Percentiles rank a stretch among this genome's conserved stretches.
phyloP scores from a whole-genome alignment of 1,284 basidiomycete species.

The Moniliella sp. region DNA sequence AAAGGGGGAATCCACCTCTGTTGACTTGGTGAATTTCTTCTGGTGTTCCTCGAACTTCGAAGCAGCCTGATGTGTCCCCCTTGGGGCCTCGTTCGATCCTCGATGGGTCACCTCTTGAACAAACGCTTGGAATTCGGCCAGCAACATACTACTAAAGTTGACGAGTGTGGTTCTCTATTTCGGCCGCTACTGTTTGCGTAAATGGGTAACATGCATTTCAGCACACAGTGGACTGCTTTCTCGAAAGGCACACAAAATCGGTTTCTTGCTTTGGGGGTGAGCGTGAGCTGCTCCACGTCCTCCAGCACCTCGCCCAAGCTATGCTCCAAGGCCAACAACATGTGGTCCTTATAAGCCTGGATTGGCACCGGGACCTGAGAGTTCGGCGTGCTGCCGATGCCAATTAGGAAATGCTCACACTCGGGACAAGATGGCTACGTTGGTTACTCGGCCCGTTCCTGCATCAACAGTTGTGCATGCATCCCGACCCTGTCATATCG shows the following conservation, averaged over 20 bases:
- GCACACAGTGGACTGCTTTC: too few species aligned
- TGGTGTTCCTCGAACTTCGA: slow-evolving; percentile 59
- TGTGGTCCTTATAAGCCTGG: too few species aligned
- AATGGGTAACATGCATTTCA: slow-evolving; percentile 41
- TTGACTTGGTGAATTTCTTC: slow-evolving; percentile 60
- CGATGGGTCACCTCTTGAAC: slow-evolving; percentile 41
- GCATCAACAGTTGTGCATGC: slow-evolving; percentile 23
- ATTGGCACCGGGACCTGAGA: too few species aligned
- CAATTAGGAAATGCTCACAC: slow-evolving; percentile 6
- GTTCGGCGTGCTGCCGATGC: too few species aligned
- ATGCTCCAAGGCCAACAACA: neutral
- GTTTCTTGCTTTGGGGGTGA: slow-evolving; percentile 13
- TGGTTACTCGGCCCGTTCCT: slow-evolving; percentile 5
- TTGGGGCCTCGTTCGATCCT: slow-evolving; percentile 58
- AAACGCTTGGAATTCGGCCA: slow-evolving; percentile 84
- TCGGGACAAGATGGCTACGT: slow-evolving; percentile 11
- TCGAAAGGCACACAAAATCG: too few species aligned
- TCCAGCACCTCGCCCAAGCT: slow-evolving; percentile 11
- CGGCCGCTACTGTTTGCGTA: slow-evolving; percentile 52
- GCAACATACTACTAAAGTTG: slow-evolving; percentile 77
- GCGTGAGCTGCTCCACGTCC: slow-evolving; percentile 9
- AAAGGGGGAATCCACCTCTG: too few species aligned
- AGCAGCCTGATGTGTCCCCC: slow-evolving; percentile 49
- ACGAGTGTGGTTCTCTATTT: slow-evolving; percentile 49
- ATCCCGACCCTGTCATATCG: slow-evolving; percentile 17